Base-by-base conservation (phyloP, 2,329 filamentous ascomycete species). In the Fusarium dimerum region DNA sequence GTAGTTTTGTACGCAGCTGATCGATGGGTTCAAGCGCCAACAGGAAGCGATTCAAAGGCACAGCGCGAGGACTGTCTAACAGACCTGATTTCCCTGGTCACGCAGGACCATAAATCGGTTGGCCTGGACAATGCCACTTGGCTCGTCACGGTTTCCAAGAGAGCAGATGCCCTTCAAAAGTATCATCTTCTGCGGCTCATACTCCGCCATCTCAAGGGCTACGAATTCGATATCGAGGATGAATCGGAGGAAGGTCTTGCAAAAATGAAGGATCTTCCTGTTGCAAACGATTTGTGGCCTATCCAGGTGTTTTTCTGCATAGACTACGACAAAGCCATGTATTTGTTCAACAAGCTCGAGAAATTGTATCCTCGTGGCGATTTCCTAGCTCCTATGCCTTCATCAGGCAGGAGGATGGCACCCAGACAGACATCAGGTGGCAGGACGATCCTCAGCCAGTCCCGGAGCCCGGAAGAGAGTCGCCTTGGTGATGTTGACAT, bases 151-250 rank as follows among this genome's bases (percentile, higher is more conserved):
- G 7, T 7, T 26, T 26, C 20, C 7, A 26, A 26, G 7, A 26
- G 20, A 7, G 20, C 20, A 26, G 20, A 26, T 26, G 20, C 20
- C 20, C 20, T 26, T 7, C 20, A 26, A 7, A 61, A 39, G 30
- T 68, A 67, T 18, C 52, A 60, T 0, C 43, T 68, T 4, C 54
- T 68, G 5, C 59, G 59, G 1, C 51, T 68, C 2, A 36, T 66
- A 2, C 16, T 68, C 15, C 41, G 51, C 12, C 47, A 67, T n/a
- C 29, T 50, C 8, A 49, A 43, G 12, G 42, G 45, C 3, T 62
- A 61, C 29, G 18, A 18, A 5, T 16, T 68, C 6, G 64, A 68
- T 29, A 55, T 69, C 7, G 62, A 67, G 20, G 48, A 60, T 15
- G n/a, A 41, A 3, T 55, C 52, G 6, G 52, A 51, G 2, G 26